Conservation (phyloP, 257 asterid genomes). For the Coffea canephora region DNA sequence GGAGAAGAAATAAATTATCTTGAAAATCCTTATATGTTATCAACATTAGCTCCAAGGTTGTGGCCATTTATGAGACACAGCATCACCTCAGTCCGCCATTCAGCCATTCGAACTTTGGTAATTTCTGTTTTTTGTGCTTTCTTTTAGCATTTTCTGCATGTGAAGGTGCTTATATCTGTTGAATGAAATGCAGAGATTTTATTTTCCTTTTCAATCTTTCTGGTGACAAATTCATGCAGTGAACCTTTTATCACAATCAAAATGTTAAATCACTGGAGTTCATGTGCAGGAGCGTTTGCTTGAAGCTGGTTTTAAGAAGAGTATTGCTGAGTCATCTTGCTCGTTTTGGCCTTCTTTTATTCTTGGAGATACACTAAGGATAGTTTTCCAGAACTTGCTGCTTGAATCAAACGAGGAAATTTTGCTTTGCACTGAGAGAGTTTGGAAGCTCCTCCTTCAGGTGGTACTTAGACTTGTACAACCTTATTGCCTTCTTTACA, state of each 20-base stretch:
- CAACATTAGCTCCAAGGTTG: slow-evolving; percentile 89
- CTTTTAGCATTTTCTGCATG: not conserved
- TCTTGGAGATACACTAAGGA: slow-evolving; percentile 93
- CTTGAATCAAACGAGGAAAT: slow-evolving; percentile 94
- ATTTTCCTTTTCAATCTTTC: not conserved
- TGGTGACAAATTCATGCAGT: not conserved
- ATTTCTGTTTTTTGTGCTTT: slow-evolving; percentile 11
- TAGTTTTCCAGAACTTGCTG: slow-evolving; percentile 94
- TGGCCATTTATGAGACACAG: slow-evolving; percentile 99
- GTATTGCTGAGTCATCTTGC: slow-evolving; percentile 56
- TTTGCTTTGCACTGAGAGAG: slow-evolving; percentile 84
- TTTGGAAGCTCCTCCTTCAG: slow-evolving; percentile 84
- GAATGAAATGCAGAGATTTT: not conserved
- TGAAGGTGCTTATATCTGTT: not conserved
- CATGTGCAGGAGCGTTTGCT: slow-evolving; percentile 91
- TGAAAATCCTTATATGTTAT: slow-evolving; percentile 72
- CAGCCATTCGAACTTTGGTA: slow-evolving; percentile 99
- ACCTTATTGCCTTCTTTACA: slow-evolving; percentile 4
- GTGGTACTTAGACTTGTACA: slow-evolving; percentile 32
- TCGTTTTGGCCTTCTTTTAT: slow-evolving; percentile 97
- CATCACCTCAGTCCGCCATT: slow-evolving; percentile 90
- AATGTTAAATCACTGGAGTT: slow-evolving; percentile 7
- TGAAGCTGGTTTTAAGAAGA: slow-evolving; percentile 80
- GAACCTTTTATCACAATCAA: slow-evolving; percentile 1
- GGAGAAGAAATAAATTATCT: slow-evolving; percentile 67